These are phyloP conservation scores for Begonia fuchsioides DNA, from an alignment of 306 rosid species.

Conservation along the genomic window DNA sequence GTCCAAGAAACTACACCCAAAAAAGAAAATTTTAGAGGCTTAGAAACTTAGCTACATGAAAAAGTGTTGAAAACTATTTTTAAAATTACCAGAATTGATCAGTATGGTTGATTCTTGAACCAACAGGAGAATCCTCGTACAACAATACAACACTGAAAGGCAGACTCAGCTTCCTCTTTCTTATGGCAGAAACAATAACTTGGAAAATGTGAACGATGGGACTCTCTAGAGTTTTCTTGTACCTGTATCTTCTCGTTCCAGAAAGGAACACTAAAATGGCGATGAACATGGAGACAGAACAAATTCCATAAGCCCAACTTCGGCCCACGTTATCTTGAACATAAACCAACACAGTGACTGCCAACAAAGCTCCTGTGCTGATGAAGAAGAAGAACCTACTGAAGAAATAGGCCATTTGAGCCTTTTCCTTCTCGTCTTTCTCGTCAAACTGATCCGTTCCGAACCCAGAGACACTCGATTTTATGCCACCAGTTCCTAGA, in stretches of 20 bases:
- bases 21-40: too few relatives aligned
- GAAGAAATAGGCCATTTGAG: slow-evolving; percentile 77
- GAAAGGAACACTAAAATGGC: slow-evolving; percentile 37
- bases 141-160: slow-evolving; percentile 26
- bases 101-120: slow-evolving; percentile 44
- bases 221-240: slow-evolving; percentile 64
- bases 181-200: slow-evolving; percentile 47
- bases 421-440: slow-evolving; percentile 72
- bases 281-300: slow-evolving; percentile 46
- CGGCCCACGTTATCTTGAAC: slow-evolving; percentile 75
- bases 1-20: too few relatives aligned
- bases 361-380: slow-evolving; percentile 63
- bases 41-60: too few relatives aligned
- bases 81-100: slow-evolving; percentile 58
- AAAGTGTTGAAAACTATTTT: too few relatives aligned
- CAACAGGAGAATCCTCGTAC: slow-evolving; percentile 56
- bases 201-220: slow-evolving; percentile 74
- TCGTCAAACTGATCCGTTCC: slow-evolving; percentile 87
- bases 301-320: slow-evolving; percentile 72
- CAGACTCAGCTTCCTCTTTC: slow-evolving; percentile 48
- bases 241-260: slow-evolving; percentile 57
- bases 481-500: too few relatives aligned
- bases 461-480: slow-evolving; percentile 87
- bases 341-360: slow-evolving; percentile 83
- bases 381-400: slow-evolving; percentile 69